Base-by-base conservation (phyloP, 306 rosid genomes). In the Acmispon strigosus region DNA sequence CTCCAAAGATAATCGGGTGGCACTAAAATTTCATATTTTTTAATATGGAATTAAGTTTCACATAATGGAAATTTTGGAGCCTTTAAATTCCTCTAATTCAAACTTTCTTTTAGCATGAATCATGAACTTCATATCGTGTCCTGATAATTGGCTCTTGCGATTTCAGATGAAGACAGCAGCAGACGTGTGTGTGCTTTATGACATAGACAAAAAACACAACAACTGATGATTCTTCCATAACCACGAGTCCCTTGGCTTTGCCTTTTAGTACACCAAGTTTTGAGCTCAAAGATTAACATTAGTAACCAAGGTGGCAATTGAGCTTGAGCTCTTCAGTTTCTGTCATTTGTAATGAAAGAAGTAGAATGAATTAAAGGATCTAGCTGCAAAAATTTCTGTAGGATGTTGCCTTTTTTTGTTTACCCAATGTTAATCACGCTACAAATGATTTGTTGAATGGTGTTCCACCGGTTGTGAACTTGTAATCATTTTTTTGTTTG, bases 151-250 rank as follows among this genome's bases (percentile, higher is more conserved):
- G 48, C 54, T 52, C 36, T 51, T 70, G 45, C 63, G 73, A 19
- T 82, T 81, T 73, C 96, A 88, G 97, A 80, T 91, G 89, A 91
- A 91, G 86, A 86, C 97, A 5, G 97, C 97, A 12, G 88, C 96
- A 20, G 97, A 91, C 69, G 81, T 62, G 32, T 88, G 97, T 32
- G 90, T 78, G 70, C 90, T 91, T 71, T 76, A 86, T 69, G 97
- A 91, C 71, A 86, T 84, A 36, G 79, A 86, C 74, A 83, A 80
- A 64, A 88, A 85, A 78, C 96, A 80, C 45, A 86, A 85, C 86
- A 65, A 77, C 42, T 88, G 80, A 84, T 81, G 74, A 62, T 65
- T 42, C 62, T 39, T 70, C 51, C 62, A 43, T 52, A 51, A 20
- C 47, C 62, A 4, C 13, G 54, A 69, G 49, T 41, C 49, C n/a